A percentile compares a stretch with the other conserved stretches of the same genome.
phyloP scores from a whole-genome alignment of 148 eudicot species.

The Cornus suecica region DNA sequence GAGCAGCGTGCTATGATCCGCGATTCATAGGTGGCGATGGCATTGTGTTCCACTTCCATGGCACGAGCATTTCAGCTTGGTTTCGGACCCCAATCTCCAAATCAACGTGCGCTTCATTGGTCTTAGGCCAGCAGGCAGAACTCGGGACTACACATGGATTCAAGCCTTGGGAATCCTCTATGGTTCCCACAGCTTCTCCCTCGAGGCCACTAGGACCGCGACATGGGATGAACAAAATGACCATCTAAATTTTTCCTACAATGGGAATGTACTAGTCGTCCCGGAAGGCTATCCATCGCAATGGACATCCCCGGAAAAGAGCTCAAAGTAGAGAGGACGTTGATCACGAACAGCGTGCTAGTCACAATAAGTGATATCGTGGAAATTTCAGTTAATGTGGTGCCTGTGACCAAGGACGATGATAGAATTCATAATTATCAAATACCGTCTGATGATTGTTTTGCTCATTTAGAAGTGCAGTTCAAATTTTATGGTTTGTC shows the following conservation, averaged over 20 bases:
- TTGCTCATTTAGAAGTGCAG: slow-evolving; percentile 64
- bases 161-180: slow-evolving; percentile 65
- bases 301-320: slow-evolving; percentile 32
- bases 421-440: slow-evolving; percentile 56
- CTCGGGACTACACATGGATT: slow-evolving; percentile 68
- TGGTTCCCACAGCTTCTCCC: slow-evolving; percentile 43
- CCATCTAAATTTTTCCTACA: slow-evolving; percentile 53
- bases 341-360: slow-evolving; percentile 42
- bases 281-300: slow-evolving; percentile 42
- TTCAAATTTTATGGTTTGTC: slow-evolving; percentile 49
- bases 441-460: slow-evolving; percentile 56
- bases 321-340: slow-evolving; percentile 50
- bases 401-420: slow-evolving; percentile 63
- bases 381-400: slow-evolving; percentile 53
- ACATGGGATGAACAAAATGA: slow-evolving; percentile 50
- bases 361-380: slow-evolving; percentile 36
- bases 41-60: slow-evolving; percentile 72
- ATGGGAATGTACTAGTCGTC: slow-evolving; percentile 34
- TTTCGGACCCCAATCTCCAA: slow-evolving; percentile 62
- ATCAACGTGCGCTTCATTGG: slow-evolving; percentile 74
- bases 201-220: slow-evolving; percentile 53
- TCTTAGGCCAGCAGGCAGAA: slow-evolving; percentile 45
- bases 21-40: slow-evolving; percentile 81
- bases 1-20: slow-evolving; percentile 76
- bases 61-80: slow-evolving; percentile 59